These are phyloP conservation scores for Sarocladium kiliense DNA, from an alignment of 2,329 filamentous ascomycete genomes.

Conservation along the genomic window DNA sequence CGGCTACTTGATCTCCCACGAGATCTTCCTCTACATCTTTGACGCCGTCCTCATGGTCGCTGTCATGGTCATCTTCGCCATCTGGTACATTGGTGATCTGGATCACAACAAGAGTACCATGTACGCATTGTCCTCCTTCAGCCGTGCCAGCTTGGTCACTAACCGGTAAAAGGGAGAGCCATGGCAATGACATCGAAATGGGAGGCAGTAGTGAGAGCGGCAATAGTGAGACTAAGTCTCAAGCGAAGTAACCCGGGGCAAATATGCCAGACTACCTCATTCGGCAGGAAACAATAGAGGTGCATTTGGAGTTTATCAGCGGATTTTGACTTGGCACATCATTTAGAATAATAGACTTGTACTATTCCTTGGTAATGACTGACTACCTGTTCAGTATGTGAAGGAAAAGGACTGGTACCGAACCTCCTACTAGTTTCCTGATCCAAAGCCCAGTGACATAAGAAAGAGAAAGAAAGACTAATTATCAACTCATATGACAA, in stretches of 20 bases:
- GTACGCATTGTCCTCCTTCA: conserved; percentile 1
- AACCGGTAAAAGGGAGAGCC: neutral
- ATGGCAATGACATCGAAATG: neutral
- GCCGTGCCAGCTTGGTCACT: conserved; percentile 1
- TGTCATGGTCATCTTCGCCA: conserved; percentile 32
- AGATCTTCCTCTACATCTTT: conserved; percentile 38
- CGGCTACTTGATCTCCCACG: conserved; percentile 35
- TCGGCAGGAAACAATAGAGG: no score
- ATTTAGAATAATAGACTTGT: neutral
- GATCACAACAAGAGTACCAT: neutral
- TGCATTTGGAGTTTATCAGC: no score
- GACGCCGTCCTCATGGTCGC: conserved; percentile 34
- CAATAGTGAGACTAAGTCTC: no score
- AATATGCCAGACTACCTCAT: no score
- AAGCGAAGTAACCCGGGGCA: no score
- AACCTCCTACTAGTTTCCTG: no score
- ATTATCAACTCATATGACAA: no score
- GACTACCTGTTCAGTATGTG: no score
- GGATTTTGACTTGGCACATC: neutral
- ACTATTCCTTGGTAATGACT: neutral
- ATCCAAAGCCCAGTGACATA: no score
- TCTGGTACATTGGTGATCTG: conserved; percentile 18
- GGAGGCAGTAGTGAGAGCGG: neutral
- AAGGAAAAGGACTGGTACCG: neutral
- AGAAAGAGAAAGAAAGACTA: no score